Evolutionary conservation across 2,329 filamentous ascomycete species (phyloP), one percentile per base, ranked within the genome.

Genomic region (Scedosporium aurantiacum): DNA sequence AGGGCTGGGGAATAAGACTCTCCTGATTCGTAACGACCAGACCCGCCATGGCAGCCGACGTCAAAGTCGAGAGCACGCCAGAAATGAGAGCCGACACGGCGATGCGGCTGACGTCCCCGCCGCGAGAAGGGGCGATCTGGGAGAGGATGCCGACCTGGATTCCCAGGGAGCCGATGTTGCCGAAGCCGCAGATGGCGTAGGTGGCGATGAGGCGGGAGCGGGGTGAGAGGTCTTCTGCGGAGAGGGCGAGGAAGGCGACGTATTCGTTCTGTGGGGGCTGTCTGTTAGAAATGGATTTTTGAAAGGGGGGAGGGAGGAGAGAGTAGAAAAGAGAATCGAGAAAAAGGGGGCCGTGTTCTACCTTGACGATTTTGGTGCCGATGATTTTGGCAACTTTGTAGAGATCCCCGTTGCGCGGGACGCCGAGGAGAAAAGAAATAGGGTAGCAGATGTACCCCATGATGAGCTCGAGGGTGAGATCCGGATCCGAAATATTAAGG

Each of bases 61-160:
- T 91, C 67, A 96, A 76, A 0, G 91, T 96, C 28, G 88, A 83
- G 63, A 95, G 76, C 40, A 94, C 84, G 69, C 91, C 91, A 0
- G 89, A 87, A 60, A 91, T 71, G 65, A 96, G 80, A 5, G 91
- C 89, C 37, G 87, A 91, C 21, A 95, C 62, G 2, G 90, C 90
- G 28, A 96, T 81, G 56, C 80, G 80, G 3, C 89, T 86, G 10
- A 96, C 87, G 67, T 94, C 89, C 62, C 87, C 89, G 43, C 83
- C 81, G 54, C 90, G 84, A 3, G 79, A 79, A 0, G 91, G 90
- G 0, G 89, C 87, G 63, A 96, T 83, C 75, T 95, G 90, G 3
- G 87, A 84, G 60, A 96, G 80, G 63, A 95, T 90, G 77, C 91
- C 91, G 64, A 96, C 94, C 75, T 96, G 91, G 61, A 91, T 93